Evolutionary conservation across 2,329 filamentous ascomycete species (phyloP).

Genomic region (Ceratocystis huliohia): DNA sequence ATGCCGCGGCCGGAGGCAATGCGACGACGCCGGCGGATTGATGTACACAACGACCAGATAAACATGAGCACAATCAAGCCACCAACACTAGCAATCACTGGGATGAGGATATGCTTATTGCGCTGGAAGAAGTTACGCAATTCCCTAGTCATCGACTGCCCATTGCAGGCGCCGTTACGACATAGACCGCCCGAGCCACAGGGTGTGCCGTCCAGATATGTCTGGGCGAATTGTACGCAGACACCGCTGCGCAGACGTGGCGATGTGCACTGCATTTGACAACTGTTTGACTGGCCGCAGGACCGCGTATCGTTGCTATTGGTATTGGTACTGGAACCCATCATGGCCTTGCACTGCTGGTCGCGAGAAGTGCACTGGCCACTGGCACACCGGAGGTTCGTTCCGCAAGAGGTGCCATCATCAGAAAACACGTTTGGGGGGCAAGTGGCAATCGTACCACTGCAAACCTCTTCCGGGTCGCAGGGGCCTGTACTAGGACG

Average conservation of each 20-base stretch:
- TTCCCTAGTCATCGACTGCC: slow-evolving; percentile 55
- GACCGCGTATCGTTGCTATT: slow-evolving; percentile 71
- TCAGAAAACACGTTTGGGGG: slow-evolving; percentile 56
- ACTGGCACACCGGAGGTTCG: slow-evolving; percentile 63
- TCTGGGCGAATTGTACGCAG: slow-evolving; percentile 71
- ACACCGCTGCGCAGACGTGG: slow-evolving; percentile 51
- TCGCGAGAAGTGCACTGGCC: slow-evolving; percentile 91
- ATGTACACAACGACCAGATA: slow-evolving; percentile 48
- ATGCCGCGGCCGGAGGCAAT: neutral
- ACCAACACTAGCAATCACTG: slow-evolving; percentile 58
- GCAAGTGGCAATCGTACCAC: slow-evolving; percentile 58
- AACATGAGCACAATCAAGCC: slow-evolving; percentile 58
- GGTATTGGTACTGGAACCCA: slow-evolving; percentile 58
- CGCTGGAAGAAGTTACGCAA: slow-evolving; percentile 62
- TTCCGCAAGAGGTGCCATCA: slow-evolving; percentile 61
- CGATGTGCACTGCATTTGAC: slow-evolving; percentile 62
- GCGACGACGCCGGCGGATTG: slow-evolving; percentile 23
- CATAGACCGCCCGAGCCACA: slow-evolving; percentile 74
- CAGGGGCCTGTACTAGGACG: slow-evolving; percentile 67
- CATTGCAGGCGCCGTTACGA: slow-evolving; percentile 62
- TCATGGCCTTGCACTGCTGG: slow-evolving; percentile 72
- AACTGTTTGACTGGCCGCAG: slow-evolving; percentile 49
- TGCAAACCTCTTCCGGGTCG: slow-evolving; percentile 74
- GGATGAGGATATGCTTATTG: slow-evolving; percentile 74
- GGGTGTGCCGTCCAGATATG: slow-evolving; percentile 82